These are phyloP conservation scores for Botryotinia calthae DNA, from an alignment of 2,329 filamentous ascomycete genomes.

Conservation along the genomic window DNA sequence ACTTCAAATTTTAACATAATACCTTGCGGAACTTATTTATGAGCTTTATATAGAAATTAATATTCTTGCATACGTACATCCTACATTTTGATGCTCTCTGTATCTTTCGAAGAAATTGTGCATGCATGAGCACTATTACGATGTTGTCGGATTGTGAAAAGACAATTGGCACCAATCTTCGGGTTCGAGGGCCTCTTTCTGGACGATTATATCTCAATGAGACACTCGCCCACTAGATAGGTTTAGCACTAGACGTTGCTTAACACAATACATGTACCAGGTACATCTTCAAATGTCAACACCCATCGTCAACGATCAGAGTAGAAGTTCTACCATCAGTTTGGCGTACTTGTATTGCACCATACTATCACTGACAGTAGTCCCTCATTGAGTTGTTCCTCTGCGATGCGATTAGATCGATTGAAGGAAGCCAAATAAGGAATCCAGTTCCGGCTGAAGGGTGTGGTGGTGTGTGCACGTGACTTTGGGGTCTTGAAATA, in stretches of 20 bases:
- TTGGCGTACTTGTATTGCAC: background rate
- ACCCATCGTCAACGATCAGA: background rate
- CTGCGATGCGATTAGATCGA: background rate
- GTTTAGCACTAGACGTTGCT: background rate
- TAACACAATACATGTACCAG: background rate
- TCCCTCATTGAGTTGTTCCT: background rate
- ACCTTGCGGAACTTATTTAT: background rate
- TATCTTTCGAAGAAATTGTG: background rate
- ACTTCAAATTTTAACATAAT: background rate
- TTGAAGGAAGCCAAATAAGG: background rate
- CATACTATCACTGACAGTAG: background rate
- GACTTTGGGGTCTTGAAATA: background rate
- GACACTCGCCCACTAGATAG: background rate
- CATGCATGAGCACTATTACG: background rate
- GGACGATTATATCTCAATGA: fast-evolving
- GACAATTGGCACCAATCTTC: background rate
- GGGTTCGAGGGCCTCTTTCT: background rate
- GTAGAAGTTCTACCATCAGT: background rate
- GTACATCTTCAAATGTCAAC: background rate
- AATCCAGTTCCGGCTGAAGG: background rate
- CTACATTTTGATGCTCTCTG: background rate
- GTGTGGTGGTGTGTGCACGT: background rate
- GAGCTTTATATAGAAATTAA: background rate
- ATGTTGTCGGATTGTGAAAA: background rate
- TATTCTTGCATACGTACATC: background rate